Evolutionary conservation across 441 rosid genomes (phyloP).

Genomic region (Cnidoscolus chayamansa): DNA sequence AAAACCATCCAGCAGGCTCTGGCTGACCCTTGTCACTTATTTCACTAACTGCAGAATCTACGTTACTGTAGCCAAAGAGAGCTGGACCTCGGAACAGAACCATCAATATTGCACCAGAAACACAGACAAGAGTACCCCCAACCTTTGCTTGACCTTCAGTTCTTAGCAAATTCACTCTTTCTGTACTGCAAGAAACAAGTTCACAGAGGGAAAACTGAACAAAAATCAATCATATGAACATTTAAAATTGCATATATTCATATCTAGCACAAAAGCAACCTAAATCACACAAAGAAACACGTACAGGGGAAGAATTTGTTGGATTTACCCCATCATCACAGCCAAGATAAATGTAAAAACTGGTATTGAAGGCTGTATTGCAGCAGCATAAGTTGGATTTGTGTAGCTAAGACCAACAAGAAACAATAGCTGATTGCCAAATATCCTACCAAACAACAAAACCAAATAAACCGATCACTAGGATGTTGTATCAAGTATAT

Average conservation of each 20-base stretch:
- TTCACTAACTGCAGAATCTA: constrained; percentile 49
- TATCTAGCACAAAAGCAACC: neutral
- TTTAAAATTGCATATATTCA: constrained; percentile 4
- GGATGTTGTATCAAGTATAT: neutral
- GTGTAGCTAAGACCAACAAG: constrained; percentile 93
- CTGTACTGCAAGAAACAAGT: constrained; percentile 74
- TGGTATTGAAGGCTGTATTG: constrained; percentile 94
- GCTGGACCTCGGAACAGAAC: constrained; percentile 87
- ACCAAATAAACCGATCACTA: neutral
- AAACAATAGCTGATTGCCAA: constrained; percentile 95
- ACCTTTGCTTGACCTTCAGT: constrained; percentile 90
- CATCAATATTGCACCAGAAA: constrained; percentile 85
- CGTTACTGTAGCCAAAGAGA: constrained; percentile 56
- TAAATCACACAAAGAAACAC: neutral
- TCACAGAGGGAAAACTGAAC: constrained; percentile 25
- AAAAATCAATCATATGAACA: constrained; percentile 18
- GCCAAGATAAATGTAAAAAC: constrained; percentile 92
- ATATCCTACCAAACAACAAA: constrained; percentile 56
- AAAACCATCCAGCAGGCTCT: constrained; percentile 81
- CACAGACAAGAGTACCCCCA: constrained; percentile 77
- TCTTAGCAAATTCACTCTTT: constrained; percentile 70
- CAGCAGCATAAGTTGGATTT: constrained; percentile 98
- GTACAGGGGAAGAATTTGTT: neutral
- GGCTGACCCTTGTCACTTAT: constrained; percentile 82
- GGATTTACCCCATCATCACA: constrained; percentile 81